A percentile compares a stretch with the other conserved stretches of the same genome.
Conservation (phyloP, 352 stramenopile species). For the Phytopythium oedochilum region DNA sequence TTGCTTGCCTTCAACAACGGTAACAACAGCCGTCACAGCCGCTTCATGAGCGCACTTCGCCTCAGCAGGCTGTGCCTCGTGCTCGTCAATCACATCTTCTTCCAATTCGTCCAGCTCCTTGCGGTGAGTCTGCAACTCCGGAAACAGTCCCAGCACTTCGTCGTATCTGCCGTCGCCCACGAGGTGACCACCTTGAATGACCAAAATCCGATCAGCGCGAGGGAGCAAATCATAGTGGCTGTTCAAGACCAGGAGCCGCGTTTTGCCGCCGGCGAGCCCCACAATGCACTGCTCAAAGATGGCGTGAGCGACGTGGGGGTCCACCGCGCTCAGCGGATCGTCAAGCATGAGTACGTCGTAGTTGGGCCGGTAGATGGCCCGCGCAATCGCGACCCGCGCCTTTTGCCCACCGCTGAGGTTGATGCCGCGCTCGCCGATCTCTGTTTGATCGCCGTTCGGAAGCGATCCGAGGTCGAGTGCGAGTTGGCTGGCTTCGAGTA, state of each 20-base stretch:
- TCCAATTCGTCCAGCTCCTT: not conserved
- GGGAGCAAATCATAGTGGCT: conserved; percentile 82
- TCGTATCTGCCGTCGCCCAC: conserved; percentile 65
- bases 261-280: conserved; percentile 37
- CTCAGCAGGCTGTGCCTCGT: not conserved
- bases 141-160: conserved; percentile 38
- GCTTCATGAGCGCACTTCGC: not conserved
- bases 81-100: not conserved
- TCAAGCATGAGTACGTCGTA: conserved; percentile 91
- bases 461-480: conserved; percentile 81
- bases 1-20: not conserved
- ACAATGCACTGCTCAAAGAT: conserved; percentile 87
- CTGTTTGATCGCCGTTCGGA: conserved; percentile 85
- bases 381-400: conserved; percentile 76
- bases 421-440: conserved; percentile 94
- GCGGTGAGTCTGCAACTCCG: conserved; percentile 8
- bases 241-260: conserved; percentile 91
- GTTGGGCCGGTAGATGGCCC: conserved; percentile 80
- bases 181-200: conserved; percentile 63
- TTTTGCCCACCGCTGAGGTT: conserved; percentile 94
- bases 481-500: conserved; percentile 74
- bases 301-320: conserved; percentile 90
- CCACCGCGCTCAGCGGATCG: conserved; percentile 90
- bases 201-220: conserved; percentile 37
- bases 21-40: not conserved